Evolutionary conservation across 345 rosid species (phyloP).

Genomic region (Luvunga scandens): DNA sequence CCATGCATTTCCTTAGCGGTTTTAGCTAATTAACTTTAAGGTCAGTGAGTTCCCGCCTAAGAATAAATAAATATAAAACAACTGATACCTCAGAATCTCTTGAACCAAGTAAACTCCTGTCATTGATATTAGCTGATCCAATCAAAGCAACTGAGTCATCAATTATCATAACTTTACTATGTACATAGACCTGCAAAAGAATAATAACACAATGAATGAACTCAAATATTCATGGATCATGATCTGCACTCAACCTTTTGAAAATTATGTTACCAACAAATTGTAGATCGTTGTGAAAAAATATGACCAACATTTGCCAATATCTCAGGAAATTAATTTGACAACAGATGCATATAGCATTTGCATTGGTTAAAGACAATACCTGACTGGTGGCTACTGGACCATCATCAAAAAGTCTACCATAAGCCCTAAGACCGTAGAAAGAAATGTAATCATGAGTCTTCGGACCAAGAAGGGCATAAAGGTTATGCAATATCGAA

Average conservation of each 20-base stretch:
- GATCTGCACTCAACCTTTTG: neutral
- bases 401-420: constrained; percentile 81
- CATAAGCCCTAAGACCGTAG: constrained; percentile 87
- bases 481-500: constrained; percentile 84
- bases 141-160: constrained; percentile 71
- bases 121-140: constrained; percentile 96
- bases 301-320: neutral
- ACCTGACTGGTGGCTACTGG: constrained; percentile 95
- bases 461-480: constrained; percentile 68
- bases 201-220: constrained; percentile 6
- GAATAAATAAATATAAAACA: neutral
- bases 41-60: neutral
- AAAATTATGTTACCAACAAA: neutral
- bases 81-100: constrained; percentile 94
- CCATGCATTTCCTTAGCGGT: neutral
- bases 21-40: neutral
- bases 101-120: constrained; percentile 95
- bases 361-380: constrained; percentile 14
- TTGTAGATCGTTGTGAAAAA: neutral
- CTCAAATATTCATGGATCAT: neutral
- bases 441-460: constrained; percentile 85
- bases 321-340: neutral
- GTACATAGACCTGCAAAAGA: constrained; percentile 79
- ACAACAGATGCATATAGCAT: neutral
- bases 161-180: constrained; percentile 89